Evolutionary conservation across 129 eudicot species (phyloP).

Genomic region (Logfia minima): DNA sequence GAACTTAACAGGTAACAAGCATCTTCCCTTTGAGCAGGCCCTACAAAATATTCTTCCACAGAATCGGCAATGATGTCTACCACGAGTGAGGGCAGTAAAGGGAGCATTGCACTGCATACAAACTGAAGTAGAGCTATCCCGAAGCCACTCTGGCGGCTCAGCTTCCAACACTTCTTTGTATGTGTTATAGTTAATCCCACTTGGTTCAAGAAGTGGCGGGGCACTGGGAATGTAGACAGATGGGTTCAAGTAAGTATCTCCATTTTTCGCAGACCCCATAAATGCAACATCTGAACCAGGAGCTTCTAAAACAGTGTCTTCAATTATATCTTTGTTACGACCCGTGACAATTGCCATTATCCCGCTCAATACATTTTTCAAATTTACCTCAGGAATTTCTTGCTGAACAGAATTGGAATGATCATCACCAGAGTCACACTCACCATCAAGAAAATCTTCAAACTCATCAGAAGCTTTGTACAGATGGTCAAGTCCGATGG

Average conservation of each 20-base stretch:
- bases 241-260: conserved; percentile 71
- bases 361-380: conserved; percentile 82
- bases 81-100: conserved; percentile 92
- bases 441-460: conserved; percentile 64
- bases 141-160: conserved; percentile 97
- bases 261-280: conserved; percentile 74
- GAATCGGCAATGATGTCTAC: conserved; percentile 97
- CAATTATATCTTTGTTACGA: conserved; percentile 53
- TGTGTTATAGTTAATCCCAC: conserved; percentile 55
- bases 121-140: conserved; percentile 70
- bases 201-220: conserved; percentile 79
- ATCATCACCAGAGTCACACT: conserved; percentile 51
- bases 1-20: conserved; percentile 84
- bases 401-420: conserved; percentile 31
- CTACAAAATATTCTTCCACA: conserved; percentile 97
- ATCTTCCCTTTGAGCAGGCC: conserved; percentile 87
- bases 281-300: conserved; percentile 64
- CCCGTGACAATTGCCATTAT: conserved; percentile 77
- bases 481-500: conserved; percentile 23
- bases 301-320: neutral
- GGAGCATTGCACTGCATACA: conserved; percentile 97
- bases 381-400: conserved; percentile 67
- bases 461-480: conserved; percentile 40
- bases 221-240: conserved; percentile 96
- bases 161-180: conserved; percentile 88